Percentiles rank a stretch among this genome's conserved stretches.
These are phyloP conservation scores for Cladorrhinum samala DNA, from an alignment of 495 filamentous ascomycete genomes.

Conservation along the genomic window DNA sequence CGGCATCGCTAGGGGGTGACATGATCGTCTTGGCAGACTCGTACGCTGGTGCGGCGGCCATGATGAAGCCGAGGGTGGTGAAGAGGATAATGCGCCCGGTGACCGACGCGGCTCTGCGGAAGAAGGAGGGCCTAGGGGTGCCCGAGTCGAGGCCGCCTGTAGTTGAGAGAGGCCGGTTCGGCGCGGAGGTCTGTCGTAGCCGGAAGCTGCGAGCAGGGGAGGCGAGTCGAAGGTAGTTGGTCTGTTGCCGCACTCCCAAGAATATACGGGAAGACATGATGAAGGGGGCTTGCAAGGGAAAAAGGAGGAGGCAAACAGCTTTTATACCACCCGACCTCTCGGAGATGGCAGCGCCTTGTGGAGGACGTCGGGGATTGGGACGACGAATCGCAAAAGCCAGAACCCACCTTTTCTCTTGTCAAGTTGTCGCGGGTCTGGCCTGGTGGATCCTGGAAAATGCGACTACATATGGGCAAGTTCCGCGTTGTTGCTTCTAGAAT, in stretches of 20 bases:
- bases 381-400: no score
- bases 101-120: conserved; percentile 27
- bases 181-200: not conserved
- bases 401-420: no score
- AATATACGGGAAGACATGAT: conserved; percentile 17
- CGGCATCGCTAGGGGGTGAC: conserved; percentile 58
- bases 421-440: no score
- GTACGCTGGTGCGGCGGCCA: conserved; percentile 45
- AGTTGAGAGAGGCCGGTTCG: conserved; percentile 11
- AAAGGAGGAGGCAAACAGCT: conserved; percentile 1
- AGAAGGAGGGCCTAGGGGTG: conserved; percentile 9
- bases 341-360: conserved; percentile 2
- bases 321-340: conserved; percentile 7
- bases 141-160: conserved; percentile 7
- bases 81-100: conserved; percentile 36
- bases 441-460: not conserved
- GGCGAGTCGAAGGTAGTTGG: not conserved
- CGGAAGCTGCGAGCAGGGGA: not conserved
- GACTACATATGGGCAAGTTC: no score
- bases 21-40: conserved; percentile 40
- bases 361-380: not conserved
- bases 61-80: conserved; percentile 46
- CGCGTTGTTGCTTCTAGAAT: no score
- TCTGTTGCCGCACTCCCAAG: conserved; percentile 12
- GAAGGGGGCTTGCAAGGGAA: not conserved